Evolutionary conservation across 2,329 filamentous ascomycete genomes (phyloP).

Genomic region (Hymenoscyphus salicellus): DNA sequence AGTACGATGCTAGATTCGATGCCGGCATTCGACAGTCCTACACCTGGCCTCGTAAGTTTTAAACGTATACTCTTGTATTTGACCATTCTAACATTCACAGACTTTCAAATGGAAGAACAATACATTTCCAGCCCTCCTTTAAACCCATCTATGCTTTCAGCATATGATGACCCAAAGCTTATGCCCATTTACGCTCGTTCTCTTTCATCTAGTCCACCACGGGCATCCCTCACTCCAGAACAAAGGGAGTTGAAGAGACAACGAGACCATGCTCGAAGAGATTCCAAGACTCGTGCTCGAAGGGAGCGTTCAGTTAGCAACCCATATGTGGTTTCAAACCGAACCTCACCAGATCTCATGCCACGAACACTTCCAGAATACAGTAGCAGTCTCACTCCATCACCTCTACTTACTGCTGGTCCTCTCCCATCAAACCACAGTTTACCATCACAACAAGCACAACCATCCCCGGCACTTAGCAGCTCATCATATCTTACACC

Average conservation of each 20-base stretch:
- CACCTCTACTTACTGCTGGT: constrained; percentile 33
- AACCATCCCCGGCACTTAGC: constrained; percentile 28
- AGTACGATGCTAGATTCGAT: constrained; percentile 35
- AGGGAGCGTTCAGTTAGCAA: constrained; percentile 41
- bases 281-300: constrained; percentile 54
- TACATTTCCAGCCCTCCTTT: constrained; percentile 30
- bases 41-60: constrained; percentile 36
- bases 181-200: constrained; percentile 35
- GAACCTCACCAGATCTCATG: constrained; percentile 34
- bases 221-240: constrained; percentile 53
- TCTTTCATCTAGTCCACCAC: constrained; percentile 55
- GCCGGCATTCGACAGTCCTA: constrained; percentile 30
- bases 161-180: constrained; percentile 34
- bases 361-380: constrained; percentile 34
- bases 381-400: constrained; percentile 31
- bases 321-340: constrained; percentile 34
- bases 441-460: constrained; percentile 10
- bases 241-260: constrained; percentile 62
- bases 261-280: constrained; percentile 56
- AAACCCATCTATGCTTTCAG: constrained; percentile 28
- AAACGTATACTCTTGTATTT: not conserved
- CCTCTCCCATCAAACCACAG: constrained; percentile 18
- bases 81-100: constrained; percentile 16
- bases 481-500: constrained; percentile 32
- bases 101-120: constrained; percentile 32